These are phyloP conservation scores for Candida methanosorbosa DNA, from an alignment of 805 yeast genomes.

Conservation along the genomic window DNA sequence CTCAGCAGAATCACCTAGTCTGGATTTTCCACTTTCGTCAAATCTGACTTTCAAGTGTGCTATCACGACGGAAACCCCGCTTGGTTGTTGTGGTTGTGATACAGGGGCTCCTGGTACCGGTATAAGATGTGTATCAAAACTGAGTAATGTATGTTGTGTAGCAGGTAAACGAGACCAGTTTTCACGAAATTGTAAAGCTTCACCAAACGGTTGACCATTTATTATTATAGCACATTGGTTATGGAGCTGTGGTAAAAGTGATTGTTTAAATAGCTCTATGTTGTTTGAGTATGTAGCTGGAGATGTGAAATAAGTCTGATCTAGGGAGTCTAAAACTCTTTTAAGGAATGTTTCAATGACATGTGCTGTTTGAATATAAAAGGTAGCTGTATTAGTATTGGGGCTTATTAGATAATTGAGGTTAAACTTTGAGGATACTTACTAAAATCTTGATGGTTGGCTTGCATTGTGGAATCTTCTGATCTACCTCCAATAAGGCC, in stretches of 20 bases:
- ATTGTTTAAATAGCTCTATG: conserved; percentile 10
- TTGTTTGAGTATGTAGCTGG: conserved; percentile 4
- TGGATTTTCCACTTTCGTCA: conserved; percentile 67
- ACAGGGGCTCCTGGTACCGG: conserved; percentile 20
- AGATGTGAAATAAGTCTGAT: conserved; percentile 1
- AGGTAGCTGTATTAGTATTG: not conserved
- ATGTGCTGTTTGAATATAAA: not conserved
- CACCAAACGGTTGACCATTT: conserved; percentile 49
- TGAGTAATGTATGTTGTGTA: conserved; percentile 55
- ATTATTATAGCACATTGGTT: conserved; percentile 44
- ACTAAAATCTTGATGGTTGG: not conserved
- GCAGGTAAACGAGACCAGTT: conserved; percentile 48
- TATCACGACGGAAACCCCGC: conserved; percentile 42
- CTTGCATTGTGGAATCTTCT: not conserved
- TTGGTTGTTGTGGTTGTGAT: not conserved
- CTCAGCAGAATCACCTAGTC: conserved; percentile 57
- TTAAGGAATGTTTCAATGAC: conserved; percentile 7
- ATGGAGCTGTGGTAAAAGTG: conserved; percentile 38
- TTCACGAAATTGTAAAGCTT: conserved; percentile 45
- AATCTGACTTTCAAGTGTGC: conserved; percentile 53
- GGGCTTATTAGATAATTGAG: not conserved
- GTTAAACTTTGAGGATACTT: not conserved
- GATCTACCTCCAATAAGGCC: too few relatives aligned
- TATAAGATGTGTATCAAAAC: conserved; percentile 57
- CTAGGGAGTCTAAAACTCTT: conserved; percentile 4